Evolutionary conservation across 176 grass and related monocot species (phyloP), one percentile per base, ranked within the genome.

Genomic region (Leersia perrieri): DNA sequence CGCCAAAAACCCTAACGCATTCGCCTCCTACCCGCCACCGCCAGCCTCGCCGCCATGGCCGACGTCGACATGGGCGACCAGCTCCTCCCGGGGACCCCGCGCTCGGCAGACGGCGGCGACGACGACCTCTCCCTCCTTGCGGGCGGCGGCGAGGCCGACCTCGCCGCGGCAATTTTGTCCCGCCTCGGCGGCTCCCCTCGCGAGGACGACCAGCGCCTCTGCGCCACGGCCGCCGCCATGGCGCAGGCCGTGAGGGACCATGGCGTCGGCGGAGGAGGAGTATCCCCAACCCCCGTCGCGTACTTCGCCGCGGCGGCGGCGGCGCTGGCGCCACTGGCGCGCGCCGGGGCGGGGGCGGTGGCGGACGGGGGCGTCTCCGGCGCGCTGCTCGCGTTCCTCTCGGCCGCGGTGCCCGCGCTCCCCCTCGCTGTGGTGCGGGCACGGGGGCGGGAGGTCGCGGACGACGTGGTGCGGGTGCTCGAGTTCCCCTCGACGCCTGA

Each of bases 161-260:
- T 94, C 44, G 90, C 83, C 5, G 78, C 87, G 27, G 82, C 77
- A 16, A 70, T 98, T 22, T 84, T 98, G 15, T 27, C 75, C 12
- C 84, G 95, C 5, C 81, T 88, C 61, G 87, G 89, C 30, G 29
- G 25, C 70, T 98, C 95, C 70, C 63, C 13, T 14, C 73, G 85
- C 3, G 95, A 95, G 74, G 90, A 95, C 4, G 71, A 88, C 33
- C 82, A 98, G 84, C 96, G 83, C 78, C 90, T 98, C 40, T 98
- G 96, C 86, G 86, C 92, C 75, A 79, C 82, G 74, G 84, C 91
- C 61, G 90, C 88, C 34, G 76, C 86, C 74, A 91, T 98, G 81
- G 84, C 90, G 64, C 95, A 95, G 81, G 73, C 92, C 36, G 75
- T 98, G 20, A 89, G 79, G 44, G 90, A 98, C 16, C 88, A 79